Percentiles rank a stretch among this genome's conserved stretches.
Conservation (phyloP, 331 rosid genomes). For the Phaseolus coccineus region DNA sequence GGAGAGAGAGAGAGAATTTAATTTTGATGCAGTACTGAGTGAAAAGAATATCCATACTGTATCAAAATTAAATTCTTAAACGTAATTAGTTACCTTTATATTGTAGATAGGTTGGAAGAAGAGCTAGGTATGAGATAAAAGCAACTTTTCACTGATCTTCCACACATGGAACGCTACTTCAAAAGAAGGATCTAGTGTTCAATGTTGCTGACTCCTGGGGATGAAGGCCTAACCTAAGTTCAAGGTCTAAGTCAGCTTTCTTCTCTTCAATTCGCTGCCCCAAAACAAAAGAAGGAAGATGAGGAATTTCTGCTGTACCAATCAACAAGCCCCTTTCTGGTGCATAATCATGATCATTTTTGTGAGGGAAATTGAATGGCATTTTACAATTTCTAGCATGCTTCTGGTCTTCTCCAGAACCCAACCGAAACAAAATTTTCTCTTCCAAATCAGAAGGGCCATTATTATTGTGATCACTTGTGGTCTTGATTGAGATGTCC, state of each 20-base stretch:
- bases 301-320: slow-evolving; percentile 39
- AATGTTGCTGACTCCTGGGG: slow-evolving; percentile 47
- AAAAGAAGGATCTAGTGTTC: slow-evolving; percentile 60
- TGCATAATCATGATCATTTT: slow-evolving; percentile 27
- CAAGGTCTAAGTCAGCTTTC: slow-evolving; percentile 61
- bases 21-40: slow-evolving; percentile 22
- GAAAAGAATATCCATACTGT: slow-evolving; percentile 18
- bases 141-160: slow-evolving; percentile 44
- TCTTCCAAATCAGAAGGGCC: slow-evolving; percentile 43
- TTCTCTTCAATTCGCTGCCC: slow-evolving; percentile 41
- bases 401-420: slow-evolving; percentile 31
- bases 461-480: neutral
- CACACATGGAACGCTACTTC: slow-evolving; percentile 29
- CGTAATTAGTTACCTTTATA: slow-evolving; percentile 13
- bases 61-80: slow-evolving; percentile 20
- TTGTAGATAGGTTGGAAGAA: slow-evolving; percentile 31
- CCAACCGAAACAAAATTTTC: slow-evolving; percentile 34
- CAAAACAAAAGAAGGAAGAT: slow-evolving; percentile 45
- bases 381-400: slow-evolving; percentile 1
- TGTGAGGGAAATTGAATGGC: slow-evolving; percentile 18
- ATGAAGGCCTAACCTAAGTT: slow-evolving; percentile 66
- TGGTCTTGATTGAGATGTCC: slow-evolving; percentile 46
- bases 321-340: slow-evolving; percentile 36
- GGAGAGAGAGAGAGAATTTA: slow-evolving; percentile 14
- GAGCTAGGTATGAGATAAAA: slow-evolving; percentile 51